Conservation (phyloP, 2,329 filamentous ascomycete species). For the Xylaria sp. region DNA sequence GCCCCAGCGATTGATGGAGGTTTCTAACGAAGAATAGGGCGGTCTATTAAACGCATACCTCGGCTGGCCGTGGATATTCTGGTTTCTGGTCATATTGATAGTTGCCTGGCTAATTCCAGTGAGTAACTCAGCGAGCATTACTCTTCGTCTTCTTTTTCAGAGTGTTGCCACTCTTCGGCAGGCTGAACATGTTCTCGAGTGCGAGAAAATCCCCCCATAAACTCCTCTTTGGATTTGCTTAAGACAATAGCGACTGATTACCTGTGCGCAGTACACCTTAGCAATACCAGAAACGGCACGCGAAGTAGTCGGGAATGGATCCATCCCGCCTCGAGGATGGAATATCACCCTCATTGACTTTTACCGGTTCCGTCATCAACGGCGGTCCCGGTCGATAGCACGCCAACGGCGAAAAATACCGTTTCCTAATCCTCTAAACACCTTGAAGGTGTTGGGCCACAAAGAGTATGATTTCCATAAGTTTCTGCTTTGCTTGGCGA, state of each 20-base stretch:
- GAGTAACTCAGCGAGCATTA: background rate
- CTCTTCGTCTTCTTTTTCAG: background rate
- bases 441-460: conserved; percentile 49
- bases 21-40: conserved; percentile 47
- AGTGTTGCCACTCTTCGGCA: background rate
- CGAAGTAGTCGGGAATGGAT: conserved; percentile 59
- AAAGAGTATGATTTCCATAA: conserved; percentile 27
- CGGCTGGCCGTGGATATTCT: conserved; percentile 65
- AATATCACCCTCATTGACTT: conserved; percentile 54
- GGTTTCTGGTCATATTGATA: conserved; percentile 58
- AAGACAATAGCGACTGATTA: background rate
- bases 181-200: background rate
- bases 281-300: conserved; percentile 56
- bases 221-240: background rate
- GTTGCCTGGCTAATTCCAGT: conserved; percentile 45
- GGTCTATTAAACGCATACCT: conserved; percentile 58
- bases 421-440: conserved; percentile 53
- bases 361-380: conserved; percentile 35
- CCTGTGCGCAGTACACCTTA: conserved; percentile 37
- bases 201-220: background rate
- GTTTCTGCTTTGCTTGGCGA: too few species aligned
- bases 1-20: conserved; percentile 33
- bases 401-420: conserved; percentile 39
- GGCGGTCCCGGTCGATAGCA: conserved; percentile 32
- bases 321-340: conserved; percentile 51